Evolutionary conservation across 805 yeast genomes (phyloP).

Genomic region (Wickerhamiella azymoides): DNA sequence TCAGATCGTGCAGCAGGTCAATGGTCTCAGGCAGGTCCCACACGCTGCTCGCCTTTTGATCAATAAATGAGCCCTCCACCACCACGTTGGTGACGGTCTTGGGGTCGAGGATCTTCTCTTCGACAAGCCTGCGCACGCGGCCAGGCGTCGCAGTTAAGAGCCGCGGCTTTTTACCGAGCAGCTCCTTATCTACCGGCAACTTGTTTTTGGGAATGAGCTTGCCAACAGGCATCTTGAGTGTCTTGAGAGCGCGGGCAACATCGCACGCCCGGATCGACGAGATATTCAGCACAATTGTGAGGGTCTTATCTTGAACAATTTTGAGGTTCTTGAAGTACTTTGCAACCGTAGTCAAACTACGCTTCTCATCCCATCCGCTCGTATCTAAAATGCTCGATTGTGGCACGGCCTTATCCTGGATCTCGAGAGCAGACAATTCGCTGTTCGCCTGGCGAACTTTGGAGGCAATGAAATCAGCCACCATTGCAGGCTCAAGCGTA

Average conservation of each 20-base stretch:
- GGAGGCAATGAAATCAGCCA: conserved; percentile 55
- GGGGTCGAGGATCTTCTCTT: conserved; percentile 30
- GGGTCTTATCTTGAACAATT: conserved; percentile 30
- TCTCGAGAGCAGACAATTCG: conserved; percentile 61
- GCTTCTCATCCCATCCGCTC: conserved; percentile 37
- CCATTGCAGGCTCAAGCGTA: conserved; percentile 38
- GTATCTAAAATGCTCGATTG: conserved; percentile 49
- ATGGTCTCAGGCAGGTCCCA: conserved; percentile 36
- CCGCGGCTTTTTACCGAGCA: conserved; percentile 29
- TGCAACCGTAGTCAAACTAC: conserved; percentile 43
- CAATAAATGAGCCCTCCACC: conserved; percentile 48
- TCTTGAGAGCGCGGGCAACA: conserved; percentile 44
- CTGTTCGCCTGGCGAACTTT: conserved; percentile 38
- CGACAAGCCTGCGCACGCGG: conserved; percentile 36
- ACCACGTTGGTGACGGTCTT: conserved; percentile 40
- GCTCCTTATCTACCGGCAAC: conserved; percentile 45
- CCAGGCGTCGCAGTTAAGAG: conserved; percentile 54
- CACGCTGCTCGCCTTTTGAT: conserved; percentile 42
- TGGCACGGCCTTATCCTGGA: conserved; percentile 48
- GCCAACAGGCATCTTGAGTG: conserved; percentile 27
- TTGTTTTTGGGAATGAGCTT: conserved; percentile 68
- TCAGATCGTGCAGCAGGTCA: conserved; percentile 14
- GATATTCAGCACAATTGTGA: conserved; percentile 44
- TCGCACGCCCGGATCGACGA: conserved; percentile 86
- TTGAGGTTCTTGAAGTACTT: conserved; percentile 35